Conservation (phyloP, 2,329 filamentous ascomycete genomes). For the Mariannaea elegans region DNA sequence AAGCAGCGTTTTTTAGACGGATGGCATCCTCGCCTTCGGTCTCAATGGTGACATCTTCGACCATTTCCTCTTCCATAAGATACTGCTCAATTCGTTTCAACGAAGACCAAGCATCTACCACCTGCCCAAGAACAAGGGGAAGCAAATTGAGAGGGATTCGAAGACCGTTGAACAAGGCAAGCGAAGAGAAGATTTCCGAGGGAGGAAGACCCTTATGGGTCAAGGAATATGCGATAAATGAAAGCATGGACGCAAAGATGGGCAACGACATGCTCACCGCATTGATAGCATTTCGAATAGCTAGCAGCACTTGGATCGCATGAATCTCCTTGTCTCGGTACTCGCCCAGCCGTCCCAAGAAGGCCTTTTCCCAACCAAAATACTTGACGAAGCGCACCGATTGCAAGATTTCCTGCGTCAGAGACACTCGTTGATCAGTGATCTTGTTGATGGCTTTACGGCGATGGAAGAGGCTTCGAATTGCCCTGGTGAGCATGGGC, state of each 20-base stretch:
- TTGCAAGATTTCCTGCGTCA: slow-evolving; percentile 92
- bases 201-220: slow-evolving; percentile 74
- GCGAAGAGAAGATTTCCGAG: slow-evolving; percentile 87
- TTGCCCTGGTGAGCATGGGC: slow-evolving; percentile 79
- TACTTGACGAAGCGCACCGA: slow-evolving; percentile 96
- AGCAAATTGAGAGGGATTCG: slow-evolving; percentile 90
- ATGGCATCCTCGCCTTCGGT: slow-evolving; percentile 73
- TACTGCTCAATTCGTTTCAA: slow-evolving; percentile 89
- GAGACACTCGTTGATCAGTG: slow-evolving; percentile 88
- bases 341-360: slow-evolving; percentile 77
- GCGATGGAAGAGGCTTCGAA: slow-evolving; percentile 78
- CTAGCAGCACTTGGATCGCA: slow-evolving; percentile 83
- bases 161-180: slow-evolving; percentile 92
- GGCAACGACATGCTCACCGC: slow-evolving; percentile 86
- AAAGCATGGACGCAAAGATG: slow-evolving; percentile 93
- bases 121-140: slow-evolving; percentile 86
- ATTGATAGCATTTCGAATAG: slow-evolving; percentile 86
- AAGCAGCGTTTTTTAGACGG: slow-evolving; percentile 75
- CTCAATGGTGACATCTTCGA: slow-evolving; percentile 70
- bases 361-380: slow-evolving; percentile 94
- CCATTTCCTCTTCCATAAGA: slow-evolving; percentile 83
- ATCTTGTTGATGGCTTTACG: slow-evolving; percentile 88
- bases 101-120: slow-evolving; percentile 89
- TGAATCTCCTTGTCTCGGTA: slow-evolving; percentile 81
- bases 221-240: slow-evolving; percentile 84